phyloP scores from a whole-genome alignment of 2,329 filamentous ascomycete genomes.

The Alternaria triticimaculans region DNA sequence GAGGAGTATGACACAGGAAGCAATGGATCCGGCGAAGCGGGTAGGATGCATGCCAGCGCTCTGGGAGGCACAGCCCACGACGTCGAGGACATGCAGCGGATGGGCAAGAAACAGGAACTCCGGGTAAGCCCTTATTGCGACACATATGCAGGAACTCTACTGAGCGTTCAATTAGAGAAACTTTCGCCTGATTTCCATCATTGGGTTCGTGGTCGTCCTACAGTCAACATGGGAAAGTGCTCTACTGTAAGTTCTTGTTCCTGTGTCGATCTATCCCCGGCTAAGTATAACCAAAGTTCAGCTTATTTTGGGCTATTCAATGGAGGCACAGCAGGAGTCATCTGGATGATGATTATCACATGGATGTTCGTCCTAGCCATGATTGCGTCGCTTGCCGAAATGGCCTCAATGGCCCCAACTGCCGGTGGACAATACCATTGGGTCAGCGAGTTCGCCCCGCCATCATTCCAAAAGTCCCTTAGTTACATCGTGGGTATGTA shows the following conservation, averaged over 20 bases:
- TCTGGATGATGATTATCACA: slow-evolving; percentile 34
- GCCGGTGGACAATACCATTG: slow-evolving; percentile 13
- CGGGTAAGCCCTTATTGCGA: slow-evolving; percentile 9
- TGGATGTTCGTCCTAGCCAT: slow-evolving; percentile 32
- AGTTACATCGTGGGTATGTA: slow-evolving; percentile 11
- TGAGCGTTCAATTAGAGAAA: slow-evolving; percentile 17
- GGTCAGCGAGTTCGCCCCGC: slow-evolving; percentile 9
- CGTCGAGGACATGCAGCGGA: slow-evolving; percentile 28
- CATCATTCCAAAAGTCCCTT: slow-evolving; percentile 4
- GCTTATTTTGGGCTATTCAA: slow-evolving; percentile 25
- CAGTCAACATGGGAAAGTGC: slow-evolving; percentile 29
- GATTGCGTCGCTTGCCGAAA: slow-evolving; percentile 19
- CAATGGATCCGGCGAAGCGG: not conserved
- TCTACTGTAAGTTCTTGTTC: slow-evolving; percentile 12
- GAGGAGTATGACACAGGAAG: slow-evolving; percentile 21
- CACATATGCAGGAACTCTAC: not conserved
- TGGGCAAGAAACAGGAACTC: slow-evolving; percentile 32
- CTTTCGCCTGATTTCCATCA: slow-evolving; percentile 25
- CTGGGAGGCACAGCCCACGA: slow-evolving; percentile 22
- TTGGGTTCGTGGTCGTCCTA: slow-evolving; percentile 24
- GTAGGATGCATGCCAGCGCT: slow-evolving; percentile 9
- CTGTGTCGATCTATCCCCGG: not conserved
- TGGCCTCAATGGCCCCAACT: slow-evolving; percentile 12
- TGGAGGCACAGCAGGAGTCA: slow-evolving; percentile 36
- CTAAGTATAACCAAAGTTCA: slow-evolving; percentile 6